Evolutionary conservation across 345 rosid species (phyloP).

Genomic region (Citrus sp.): DNA sequence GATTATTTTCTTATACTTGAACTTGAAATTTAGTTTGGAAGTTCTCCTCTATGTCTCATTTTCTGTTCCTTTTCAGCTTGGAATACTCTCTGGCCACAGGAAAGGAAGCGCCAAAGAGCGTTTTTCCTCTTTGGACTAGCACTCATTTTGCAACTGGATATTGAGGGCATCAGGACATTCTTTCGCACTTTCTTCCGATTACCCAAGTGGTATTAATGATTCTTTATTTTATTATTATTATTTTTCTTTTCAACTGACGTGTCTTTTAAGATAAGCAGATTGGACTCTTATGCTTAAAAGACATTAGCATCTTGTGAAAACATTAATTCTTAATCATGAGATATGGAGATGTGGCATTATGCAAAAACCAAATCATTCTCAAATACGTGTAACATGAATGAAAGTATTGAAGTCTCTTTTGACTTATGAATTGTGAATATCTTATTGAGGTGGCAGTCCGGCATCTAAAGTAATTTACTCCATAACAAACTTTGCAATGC

Average conservation of each 20-base stretch:
- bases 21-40: slow-evolving; percentile 16
- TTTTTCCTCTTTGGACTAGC: slow-evolving; percentile 95
- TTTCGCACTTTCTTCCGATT: slow-evolving; percentile 80
- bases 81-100: slow-evolving; percentile 93
- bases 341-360: background rate
- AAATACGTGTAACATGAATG: background rate
- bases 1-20: background rate
- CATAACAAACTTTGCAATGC: background rate
- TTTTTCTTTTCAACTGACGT: background rate
- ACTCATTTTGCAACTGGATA: slow-evolving; percentile 78
- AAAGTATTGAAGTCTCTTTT: background rate
- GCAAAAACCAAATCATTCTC: background rate
- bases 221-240: background rate
- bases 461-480: background rate
- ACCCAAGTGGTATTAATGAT: slow-evolving; percentile 67
- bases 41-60: background rate
- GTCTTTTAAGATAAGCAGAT: background rate
- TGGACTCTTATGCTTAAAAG: background rate
- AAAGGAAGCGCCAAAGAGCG: slow-evolving; percentile 92
- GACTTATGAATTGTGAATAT: background rate
- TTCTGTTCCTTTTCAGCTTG: slow-evolving; percentile 53
- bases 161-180: slow-evolving; percentile 74
- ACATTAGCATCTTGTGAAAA: background rate
- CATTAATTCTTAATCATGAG: background rate
- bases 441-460: background rate